Evolutionary conservation across 2,329 filamentous ascomycete genomes (phyloP).

Genomic region (Magnaporthales sp.): DNA sequence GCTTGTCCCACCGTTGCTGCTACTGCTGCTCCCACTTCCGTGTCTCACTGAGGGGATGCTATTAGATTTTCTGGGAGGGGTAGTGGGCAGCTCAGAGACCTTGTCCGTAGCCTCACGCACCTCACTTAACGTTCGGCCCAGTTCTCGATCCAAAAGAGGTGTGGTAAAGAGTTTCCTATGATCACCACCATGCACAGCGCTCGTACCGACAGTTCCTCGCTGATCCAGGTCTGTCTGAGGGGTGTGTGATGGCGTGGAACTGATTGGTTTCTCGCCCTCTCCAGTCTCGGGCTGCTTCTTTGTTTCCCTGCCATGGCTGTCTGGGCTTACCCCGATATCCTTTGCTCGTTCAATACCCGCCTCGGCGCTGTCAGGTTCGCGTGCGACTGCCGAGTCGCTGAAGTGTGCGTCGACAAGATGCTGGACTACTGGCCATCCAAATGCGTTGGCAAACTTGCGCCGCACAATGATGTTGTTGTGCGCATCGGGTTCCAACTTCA

Average conservation of each 20-base stretch:
- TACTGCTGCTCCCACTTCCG: neutral
- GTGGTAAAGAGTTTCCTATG: neutral
- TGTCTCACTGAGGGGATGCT: conserved; percentile 9
- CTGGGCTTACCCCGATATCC: conserved; percentile 44
- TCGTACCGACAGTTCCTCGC: neutral
- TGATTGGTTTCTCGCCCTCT: no score
- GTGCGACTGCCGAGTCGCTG: conserved; percentile 60
- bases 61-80: conserved; percentile 11
- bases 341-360: conserved; percentile 61
- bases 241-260: neutral
- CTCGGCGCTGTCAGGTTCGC: conserved; percentile 59
- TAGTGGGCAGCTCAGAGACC: conserved; percentile 34
- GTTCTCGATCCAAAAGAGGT: neutral
- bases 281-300: conserved; percentile 20
- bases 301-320: conserved; percentile 58
- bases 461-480: conserved; percentile 98
- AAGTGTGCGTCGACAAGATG: conserved; percentile 95
- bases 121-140: conserved; percentile 19
- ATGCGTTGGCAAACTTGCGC: conserved; percentile 93
- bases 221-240: conserved; percentile 1
- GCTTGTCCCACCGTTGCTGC: conserved; percentile 7
- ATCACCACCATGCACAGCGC: neutral
- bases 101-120: conserved; percentile 32
- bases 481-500: conserved; percentile 89
- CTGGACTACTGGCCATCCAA: conserved; percentile 94